A percentile compares a stretch with the other conserved stretches of the same genome.
Evolutionary conservation across 148 eudicot species (phyloP).

Genomic region (Persicaria tinctoria): DNA sequence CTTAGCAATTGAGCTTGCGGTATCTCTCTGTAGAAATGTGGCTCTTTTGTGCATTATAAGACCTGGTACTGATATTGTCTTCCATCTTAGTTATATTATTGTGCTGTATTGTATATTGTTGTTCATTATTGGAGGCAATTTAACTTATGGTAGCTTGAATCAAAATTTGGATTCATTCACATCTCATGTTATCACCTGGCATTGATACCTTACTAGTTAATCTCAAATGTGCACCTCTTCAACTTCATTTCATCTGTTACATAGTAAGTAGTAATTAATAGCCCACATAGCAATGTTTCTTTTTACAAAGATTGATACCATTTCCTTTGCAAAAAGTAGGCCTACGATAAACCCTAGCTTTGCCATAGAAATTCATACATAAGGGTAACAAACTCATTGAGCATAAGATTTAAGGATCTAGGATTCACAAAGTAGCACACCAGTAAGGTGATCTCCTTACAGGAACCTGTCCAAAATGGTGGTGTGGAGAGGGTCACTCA

Average conservation of each 20-base stretch:
- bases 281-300: too few species aligned
- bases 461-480: conserved; percentile 84
- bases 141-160: not conserved
- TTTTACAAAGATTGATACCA: too few species aligned
- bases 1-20: not conserved
- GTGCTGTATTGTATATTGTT: too few species aligned
- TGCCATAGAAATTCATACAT: not conserved
- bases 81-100: too few species aligned
- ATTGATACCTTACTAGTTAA: not conserved
- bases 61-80: not conserved
- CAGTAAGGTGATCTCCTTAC: conserved; percentile 2
- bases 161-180: too few species aligned
- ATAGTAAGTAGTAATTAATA: not conserved
- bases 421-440: not conserved
- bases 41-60: not conserved
- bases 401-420: not conserved
- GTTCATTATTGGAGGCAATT: not conserved
- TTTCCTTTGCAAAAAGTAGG: too few species aligned
- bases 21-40: not conserved
- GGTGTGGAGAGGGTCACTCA: conserved; percentile 97
- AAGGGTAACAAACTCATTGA: not conserved
- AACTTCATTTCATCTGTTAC: not conserved
- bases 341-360: too few species aligned
- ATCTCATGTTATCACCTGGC: not conserved
- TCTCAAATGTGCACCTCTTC: not conserved